Evolutionary conservation across 1,139 yeast species (phyloP), one percentile per base, ranked within the genome.

Genomic region (Hanseniaspora sp.): DNA sequence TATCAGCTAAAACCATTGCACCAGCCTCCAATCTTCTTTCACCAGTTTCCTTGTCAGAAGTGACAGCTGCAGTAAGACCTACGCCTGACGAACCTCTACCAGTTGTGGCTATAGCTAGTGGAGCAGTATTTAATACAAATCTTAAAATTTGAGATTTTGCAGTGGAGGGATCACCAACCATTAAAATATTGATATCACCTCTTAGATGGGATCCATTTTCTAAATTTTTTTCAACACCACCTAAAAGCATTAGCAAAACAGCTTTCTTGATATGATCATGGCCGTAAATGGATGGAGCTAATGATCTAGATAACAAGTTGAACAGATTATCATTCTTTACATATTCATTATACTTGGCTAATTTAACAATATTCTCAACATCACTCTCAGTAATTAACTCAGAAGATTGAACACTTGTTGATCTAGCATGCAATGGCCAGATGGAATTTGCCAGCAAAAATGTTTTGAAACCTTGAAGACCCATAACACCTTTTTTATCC

Each of bases 11-110:
- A 47, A 92, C 98, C 98, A 92, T 92, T 3, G 99, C 99, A 75
- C 99, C 99, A 0, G 98, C 99, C 70, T 94, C 98, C 60, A 92
- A 74, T 62, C 95, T 78, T 65, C 97, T 77, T 71, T 92, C 99
- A 54, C 98, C 98, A 0, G 98, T 92, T 69, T 92, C 98, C 64
- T 83, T 83, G 69, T 92, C 99, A 2, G 92, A 80, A 3, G 97
- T 90, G 5, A 92, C 99, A 0, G 99, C 98, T 13, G 99, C 99
- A 0, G 99, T 92, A 65, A 92, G 78, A 85, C 98, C 99, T 49
- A 94, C 99, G 69, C 98, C 99, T 0, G 98, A 90, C 15, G 97
- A 90, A 58, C 98, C 99, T 69, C 96, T 81, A 73, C 99, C 99
- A 1, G 99, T 94, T 1, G 99, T 94, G 31, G 98, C 96, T 63